Evolutionary conservation across 306 rosid species (phyloP).

Genomic region (Acacia melanoxylon): DNA sequence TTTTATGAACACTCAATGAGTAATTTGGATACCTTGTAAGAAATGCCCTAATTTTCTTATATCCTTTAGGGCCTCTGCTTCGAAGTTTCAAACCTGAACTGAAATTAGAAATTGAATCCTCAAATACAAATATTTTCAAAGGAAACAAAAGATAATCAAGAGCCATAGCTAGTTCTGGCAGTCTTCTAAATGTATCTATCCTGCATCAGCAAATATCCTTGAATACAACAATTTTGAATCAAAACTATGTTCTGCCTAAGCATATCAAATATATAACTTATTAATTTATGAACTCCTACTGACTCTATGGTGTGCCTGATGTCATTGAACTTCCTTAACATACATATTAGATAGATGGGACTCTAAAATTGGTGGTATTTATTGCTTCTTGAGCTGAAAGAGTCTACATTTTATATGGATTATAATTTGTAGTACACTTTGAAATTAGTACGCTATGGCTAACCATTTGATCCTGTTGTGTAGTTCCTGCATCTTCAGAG

Average conservation of each 20-base stretch:
- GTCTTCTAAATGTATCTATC: not conserved
- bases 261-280: not conserved
- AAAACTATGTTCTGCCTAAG: not conserved
- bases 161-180: constrained; percentile 1
- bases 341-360: not conserved
- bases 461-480: not conserved
- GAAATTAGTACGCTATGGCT: constrained; percentile 12
- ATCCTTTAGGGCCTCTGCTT: not conserved
- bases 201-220: constrained; percentile 24
- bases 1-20: not conserved
- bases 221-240: not conserved
- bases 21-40: not conserved
- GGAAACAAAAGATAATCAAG: constrained; percentile 4
- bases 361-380: not conserved
- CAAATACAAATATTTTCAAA: not conserved
- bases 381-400: constrained; percentile 27
- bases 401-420: constrained; percentile 12
- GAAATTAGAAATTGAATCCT: constrained; percentile 3
- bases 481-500: constrained; percentile 19
- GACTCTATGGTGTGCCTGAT: constrained; percentile 2
- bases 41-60: not conserved
- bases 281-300: constrained; percentile 5
- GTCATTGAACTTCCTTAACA: not conserved
- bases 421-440: not conserved
- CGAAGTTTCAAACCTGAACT: not conserved